phyloP scores from a whole-genome alignment of 495 filamentous ascomycete genomes.

The Penicillium macrosclerotiorum region DNA sequence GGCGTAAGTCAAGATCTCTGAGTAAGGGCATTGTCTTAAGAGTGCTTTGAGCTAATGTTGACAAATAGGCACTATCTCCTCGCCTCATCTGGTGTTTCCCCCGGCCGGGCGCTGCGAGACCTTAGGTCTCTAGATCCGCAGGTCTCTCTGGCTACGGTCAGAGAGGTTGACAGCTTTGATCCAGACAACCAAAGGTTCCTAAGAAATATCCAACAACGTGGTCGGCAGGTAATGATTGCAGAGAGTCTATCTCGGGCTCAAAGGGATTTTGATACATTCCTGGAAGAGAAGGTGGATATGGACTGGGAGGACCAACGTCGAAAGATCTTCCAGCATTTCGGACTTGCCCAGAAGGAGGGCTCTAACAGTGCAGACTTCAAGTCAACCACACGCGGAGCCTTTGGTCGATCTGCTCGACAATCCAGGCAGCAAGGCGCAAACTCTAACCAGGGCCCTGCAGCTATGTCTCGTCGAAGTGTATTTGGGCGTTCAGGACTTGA shows the following conservation, averaged over 20 bases:
- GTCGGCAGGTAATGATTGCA: slow-evolving; percentile 83
- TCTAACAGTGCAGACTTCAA: slow-evolving; percentile 38
- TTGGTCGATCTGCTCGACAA: slow-evolving; percentile 57
- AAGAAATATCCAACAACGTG: slow-evolving; percentile 80
- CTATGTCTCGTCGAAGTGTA: slow-evolving; percentile 53
- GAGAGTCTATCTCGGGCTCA: slow-evolving; percentile 84
- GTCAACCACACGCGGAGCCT: slow-evolving; percentile 44
- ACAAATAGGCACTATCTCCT: slow-evolving; percentile 71
- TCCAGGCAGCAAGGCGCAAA: slow-evolving; percentile 30
- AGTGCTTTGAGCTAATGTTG: slow-evolving; percentile 2
- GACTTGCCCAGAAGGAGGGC: slow-evolving; percentile 67
- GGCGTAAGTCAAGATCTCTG: slow-evolving; percentile 47
- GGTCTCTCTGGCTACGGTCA: slow-evolving; percentile 40
- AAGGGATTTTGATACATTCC: slow-evolving; percentile 84
- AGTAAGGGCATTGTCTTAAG: neutral
- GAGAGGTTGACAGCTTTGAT: slow-evolving; percentile 53
- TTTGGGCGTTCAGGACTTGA: slow-evolving; percentile 72
- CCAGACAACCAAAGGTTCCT: slow-evolving; percentile 82
- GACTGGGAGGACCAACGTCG: slow-evolving; percentile 94
- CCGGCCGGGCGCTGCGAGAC: slow-evolving; percentile 73
- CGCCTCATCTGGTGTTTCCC: slow-evolving; percentile 82
- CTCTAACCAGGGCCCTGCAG: slow-evolving; percentile 29
- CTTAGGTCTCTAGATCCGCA: slow-evolving; percentile 60
- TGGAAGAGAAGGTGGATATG: slow-evolving; percentile 91
- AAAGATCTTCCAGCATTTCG: slow-evolving; percentile 94